Conservation (phyloP, 2,329 filamentous ascomycete species). For the Fusarium sp. region DNA sequence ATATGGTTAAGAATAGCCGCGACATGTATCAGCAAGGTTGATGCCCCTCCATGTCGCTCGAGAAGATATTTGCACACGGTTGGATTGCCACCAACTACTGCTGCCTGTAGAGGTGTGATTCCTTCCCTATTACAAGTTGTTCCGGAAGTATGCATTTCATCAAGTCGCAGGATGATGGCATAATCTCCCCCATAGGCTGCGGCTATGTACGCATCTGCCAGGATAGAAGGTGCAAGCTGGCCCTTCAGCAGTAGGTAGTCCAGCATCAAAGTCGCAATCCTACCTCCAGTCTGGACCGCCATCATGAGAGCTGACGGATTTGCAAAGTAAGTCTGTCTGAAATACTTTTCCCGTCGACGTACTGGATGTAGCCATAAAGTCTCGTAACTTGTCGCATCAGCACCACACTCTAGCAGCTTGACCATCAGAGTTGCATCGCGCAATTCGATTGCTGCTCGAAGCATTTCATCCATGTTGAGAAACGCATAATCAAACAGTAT, state of each 20-base stretch:
- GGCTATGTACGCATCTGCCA: accelerated
- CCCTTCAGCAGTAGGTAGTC: accelerated
- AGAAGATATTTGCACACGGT: neutral
- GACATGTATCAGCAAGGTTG: accelerated
- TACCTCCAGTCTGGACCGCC: accelerated
- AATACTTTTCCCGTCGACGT: neutral
- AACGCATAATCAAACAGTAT: neutral
- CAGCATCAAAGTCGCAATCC: accelerated
- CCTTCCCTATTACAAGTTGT: accelerated
- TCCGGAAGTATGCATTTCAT: accelerated
- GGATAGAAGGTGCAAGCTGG: accelerated
- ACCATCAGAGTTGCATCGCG: accelerated
- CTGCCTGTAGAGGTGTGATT: accelerated
- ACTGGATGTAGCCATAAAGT: accelerated
- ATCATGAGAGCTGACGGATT: neutral
- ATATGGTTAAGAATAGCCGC: accelerated
- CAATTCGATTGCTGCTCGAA: neutral
- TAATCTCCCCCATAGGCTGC: accelerated
- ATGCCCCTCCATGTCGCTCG: accelerated
- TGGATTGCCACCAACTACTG: accelerated
- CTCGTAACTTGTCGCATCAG: neutral
- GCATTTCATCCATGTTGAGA: neutral
- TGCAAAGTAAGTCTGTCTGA: neutral
- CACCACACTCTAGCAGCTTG: accelerated
- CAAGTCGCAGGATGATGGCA: accelerated